phyloP scores from a whole-genome alignment of 2,329 filamentous ascomycete genomes.

The Pestalotiopsis sp. region DNA sequence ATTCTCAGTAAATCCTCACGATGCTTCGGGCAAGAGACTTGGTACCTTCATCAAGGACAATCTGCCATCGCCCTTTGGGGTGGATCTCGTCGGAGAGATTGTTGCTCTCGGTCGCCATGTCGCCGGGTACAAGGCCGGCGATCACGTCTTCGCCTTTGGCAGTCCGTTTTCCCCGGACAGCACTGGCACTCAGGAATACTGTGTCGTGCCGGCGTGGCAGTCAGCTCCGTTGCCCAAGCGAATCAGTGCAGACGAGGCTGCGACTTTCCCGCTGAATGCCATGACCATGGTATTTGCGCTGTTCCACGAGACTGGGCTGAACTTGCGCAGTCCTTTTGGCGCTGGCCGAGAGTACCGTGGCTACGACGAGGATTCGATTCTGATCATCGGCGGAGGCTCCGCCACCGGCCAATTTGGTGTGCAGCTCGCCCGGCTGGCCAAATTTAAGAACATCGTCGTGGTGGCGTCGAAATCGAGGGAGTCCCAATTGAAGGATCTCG shows the following conservation, averaged over 20 bases:
- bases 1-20: background rate
- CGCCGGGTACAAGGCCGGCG: background rate
- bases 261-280: background rate
- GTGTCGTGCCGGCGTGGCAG: background rate
- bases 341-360: background rate
- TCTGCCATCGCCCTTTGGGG: background rate
- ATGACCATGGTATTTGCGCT: background rate
- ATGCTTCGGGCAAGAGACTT: background rate
- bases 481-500: background rate
- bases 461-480: background rate
- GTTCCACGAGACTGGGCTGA: background rate
- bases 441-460: background rate
- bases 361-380: background rate
- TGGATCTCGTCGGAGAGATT: background rate
- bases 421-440: background rate
- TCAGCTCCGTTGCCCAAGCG: background rate
- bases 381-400: background rate
- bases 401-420: background rate
- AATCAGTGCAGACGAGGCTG: background rate
- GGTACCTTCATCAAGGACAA: background rate
- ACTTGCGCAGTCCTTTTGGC: background rate
- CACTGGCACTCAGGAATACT: background rate
- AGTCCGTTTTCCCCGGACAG: background rate
- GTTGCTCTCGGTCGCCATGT: background rate
- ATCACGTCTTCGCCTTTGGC: background rate